phyloP scores from a whole-genome alignment of 75 land plant species.

The Chamaecyparis obtusa region DNA sequence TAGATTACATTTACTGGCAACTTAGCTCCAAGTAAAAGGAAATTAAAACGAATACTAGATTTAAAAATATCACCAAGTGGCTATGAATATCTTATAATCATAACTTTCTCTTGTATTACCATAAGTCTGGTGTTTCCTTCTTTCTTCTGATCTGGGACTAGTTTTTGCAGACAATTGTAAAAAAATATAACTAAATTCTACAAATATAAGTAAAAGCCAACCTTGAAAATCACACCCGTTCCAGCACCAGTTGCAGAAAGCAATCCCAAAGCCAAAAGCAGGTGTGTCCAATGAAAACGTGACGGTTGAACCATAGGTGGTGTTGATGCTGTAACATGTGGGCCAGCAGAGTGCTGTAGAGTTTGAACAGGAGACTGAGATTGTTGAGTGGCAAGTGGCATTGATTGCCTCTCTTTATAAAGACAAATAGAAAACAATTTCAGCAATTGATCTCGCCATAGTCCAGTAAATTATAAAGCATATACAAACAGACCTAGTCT shows the following conservation, averaged over 20 bases:
- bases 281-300: conserved; percentile 57
- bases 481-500: neutral
- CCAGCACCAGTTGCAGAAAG: conserved; percentile 69
- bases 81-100: neutral
- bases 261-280: conserved; percentile 48
- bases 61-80: neutral
- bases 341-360: conserved; percentile 17
- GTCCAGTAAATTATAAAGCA: neutral
- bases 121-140: neutral
- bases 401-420: conserved; percentile 29
- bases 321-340: conserved; percentile 16
- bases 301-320: conserved; percentile 6
- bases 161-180: conserved; percentile 6
- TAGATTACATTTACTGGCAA: neutral
- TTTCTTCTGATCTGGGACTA: conserved; percentile 1
- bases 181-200: neutral
- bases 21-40: neutral
- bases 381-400: conserved; percentile 25
- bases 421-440: neutral
- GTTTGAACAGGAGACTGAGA: conserved; percentile 22
- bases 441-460: neutral
- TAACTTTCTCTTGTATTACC: neutral
- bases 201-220: conserved; percentile 12
- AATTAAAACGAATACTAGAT: neutral
- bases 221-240: conserved; percentile 67